These are phyloP conservation scores for Magnaporthales sp. DNA, from an alignment of 2,329 filamentous ascomycete species.

Conservation along the genomic window DNA sequence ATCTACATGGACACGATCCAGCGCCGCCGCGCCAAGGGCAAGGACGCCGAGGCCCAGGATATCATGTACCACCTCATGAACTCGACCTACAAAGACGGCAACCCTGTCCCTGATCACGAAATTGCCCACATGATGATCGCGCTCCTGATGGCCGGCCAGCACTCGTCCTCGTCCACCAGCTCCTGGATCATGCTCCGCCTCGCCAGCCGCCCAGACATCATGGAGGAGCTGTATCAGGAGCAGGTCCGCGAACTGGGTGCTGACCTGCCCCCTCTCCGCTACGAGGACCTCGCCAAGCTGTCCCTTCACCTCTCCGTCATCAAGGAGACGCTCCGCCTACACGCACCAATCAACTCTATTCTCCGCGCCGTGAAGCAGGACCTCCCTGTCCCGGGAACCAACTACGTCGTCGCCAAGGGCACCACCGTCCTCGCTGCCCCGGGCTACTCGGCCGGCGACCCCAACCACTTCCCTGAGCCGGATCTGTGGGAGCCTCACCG, in stretches of 20 bases:
- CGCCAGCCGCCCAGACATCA: conserved; percentile 59
- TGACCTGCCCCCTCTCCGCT: conserved; percentile 49
- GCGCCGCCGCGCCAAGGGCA: conserved; percentile 38
- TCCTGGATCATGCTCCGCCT: conserved; percentile 71
- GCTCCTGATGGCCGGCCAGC: conserved; percentile 75
- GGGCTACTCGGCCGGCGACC: conserved; percentile 66
- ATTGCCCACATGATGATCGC: conserved; percentile 84
- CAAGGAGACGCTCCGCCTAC: conserved; percentile 85
- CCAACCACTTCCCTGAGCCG: conserved; percentile 73
- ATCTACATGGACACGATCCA: conserved; percentile 69
- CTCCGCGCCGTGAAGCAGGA: conserved; percentile 86
- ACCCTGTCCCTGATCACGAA: conserved; percentile 60
- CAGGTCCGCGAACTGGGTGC: conserved; percentile 57
- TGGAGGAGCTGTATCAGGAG: conserved; percentile 66
- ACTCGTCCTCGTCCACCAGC: conserved; percentile 69
- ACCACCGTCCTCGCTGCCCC: conserved; percentile 81
- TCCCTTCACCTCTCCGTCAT: conserved; percentile 77
- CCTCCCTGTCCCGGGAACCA: conserved; percentile 74
- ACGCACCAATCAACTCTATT: conserved; percentile 92
- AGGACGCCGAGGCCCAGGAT: conserved; percentile 39
- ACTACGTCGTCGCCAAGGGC: conserved; percentile 70
- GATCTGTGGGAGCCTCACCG: conserved; percentile 82
- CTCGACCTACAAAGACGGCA: conserved; percentile 67
- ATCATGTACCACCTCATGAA: conserved; percentile 78
- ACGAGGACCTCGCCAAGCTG: conserved; percentile 70